These are phyloP conservation scores for Leptodontidium sp. DNA, from an alignment of 2,329 filamentous ascomycete species.

Conservation along the genomic window DNA sequence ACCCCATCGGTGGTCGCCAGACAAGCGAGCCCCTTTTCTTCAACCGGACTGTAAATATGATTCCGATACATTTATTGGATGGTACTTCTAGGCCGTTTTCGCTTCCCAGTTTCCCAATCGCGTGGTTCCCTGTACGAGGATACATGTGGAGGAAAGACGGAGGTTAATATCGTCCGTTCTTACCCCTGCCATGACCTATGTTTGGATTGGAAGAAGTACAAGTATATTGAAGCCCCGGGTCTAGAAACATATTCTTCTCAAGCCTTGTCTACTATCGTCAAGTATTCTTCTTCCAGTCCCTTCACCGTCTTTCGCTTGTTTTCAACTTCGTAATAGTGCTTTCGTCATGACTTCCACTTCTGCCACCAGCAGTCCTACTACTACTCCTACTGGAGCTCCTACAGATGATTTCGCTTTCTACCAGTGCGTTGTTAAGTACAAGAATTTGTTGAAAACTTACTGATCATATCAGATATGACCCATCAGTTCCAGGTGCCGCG, in stretches of 20 bases:
- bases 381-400: constrained; percentile 21
- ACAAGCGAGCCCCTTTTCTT: constrained; percentile 13
- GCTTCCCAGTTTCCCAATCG: background rate
- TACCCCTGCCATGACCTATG: background rate
- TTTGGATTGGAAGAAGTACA: constrained; percentile 8
- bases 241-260: background rate
- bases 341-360: background rate
- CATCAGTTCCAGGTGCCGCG: constrained; percentile 54
- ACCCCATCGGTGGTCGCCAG: background rate
- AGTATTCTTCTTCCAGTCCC: background rate
- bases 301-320: background rate
- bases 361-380: background rate
- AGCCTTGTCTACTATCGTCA: background rate
- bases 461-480: constrained; percentile 50
- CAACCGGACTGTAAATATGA: background rate
- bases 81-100: background rate
- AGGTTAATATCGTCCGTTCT: background rate
- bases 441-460: background rate
- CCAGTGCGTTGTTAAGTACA: constrained; percentile 25
- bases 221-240: background rate
- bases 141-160: background rate
- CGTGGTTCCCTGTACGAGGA: background rate
- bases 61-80: background rate
- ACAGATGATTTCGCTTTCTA: constrained; percentile 44
- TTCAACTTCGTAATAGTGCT: background rate